Evolutionary conservation across 2,329 filamentous ascomycete genomes (phyloP).

Genomic region (Sclerotiophoma versabilis): DNA sequence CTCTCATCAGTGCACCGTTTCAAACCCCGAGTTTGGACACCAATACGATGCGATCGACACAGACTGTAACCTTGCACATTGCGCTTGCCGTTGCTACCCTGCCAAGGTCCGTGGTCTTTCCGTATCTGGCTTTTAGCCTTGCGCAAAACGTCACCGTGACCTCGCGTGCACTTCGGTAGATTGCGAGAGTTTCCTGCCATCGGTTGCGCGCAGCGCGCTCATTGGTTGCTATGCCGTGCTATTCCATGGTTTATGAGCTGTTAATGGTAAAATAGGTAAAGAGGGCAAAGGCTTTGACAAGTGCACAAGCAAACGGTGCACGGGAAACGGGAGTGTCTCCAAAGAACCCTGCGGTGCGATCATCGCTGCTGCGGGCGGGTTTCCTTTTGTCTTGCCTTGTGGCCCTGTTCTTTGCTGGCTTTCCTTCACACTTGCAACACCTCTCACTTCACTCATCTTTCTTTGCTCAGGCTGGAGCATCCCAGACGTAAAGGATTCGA

Average conservation of each 20-base stretch:
- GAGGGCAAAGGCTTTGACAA: slow-evolving; percentile 6
- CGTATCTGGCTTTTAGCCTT: slow-evolving; percentile 15
- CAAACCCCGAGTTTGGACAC: slow-evolving; percentile 9
- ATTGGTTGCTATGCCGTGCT: slow-evolving; percentile 12
- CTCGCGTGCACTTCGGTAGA: slow-evolving; percentile 4
- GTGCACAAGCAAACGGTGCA: slow-evolving; percentile 9
- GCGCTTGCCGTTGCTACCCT: slow-evolving; percentile 10
- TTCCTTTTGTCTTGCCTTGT: slow-evolving; percentile 13
- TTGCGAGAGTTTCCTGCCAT: slow-evolving; percentile 3
- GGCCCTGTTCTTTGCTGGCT: slow-evolving; percentile 10
- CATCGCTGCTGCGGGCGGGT: slow-evolving; percentile 10
- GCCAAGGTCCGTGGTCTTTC: slow-evolving; percentile 10
- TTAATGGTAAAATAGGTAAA: slow-evolving; percentile 10
- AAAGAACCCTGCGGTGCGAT: slow-evolving; percentile 14
- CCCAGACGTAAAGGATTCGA: slow-evolving; percentile 12
- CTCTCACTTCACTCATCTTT: slow-evolving; percentile 15
- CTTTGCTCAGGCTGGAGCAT: slow-evolving; percentile 9
- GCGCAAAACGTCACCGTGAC: slow-evolving; percentile 21
- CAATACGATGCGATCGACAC: slow-evolving; percentile 14
- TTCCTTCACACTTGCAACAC: background rate
- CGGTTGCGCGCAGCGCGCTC: slow-evolving; percentile 1
- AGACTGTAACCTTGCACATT: slow-evolving; percentile 15
- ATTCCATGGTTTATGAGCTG: slow-evolving; percentile 12
- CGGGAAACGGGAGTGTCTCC: slow-evolving; percentile 13
- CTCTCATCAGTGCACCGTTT: slow-evolving; percentile 8